These are phyloP conservation scores for Diddensiella transvaalensis DNA, from an alignment of 805 yeast species.

Conservation along the genomic window DNA sequence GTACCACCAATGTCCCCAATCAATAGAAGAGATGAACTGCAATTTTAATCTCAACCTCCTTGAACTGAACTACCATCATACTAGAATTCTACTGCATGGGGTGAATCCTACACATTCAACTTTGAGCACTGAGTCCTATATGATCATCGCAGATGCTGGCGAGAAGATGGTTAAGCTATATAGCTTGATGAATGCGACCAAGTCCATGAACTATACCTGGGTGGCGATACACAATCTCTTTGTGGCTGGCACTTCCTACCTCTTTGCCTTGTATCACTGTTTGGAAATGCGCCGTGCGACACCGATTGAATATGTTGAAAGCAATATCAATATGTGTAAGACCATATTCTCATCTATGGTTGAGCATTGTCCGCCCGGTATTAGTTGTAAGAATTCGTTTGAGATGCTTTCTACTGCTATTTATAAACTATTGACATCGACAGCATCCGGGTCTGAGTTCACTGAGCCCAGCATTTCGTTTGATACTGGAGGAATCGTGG, in stretches of 20 bases:
- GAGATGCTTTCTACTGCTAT: conserved; percentile 71
- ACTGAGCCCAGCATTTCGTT: not conserved
- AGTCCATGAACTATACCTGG: conserved; percentile 81
- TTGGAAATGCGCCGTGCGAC: conserved; percentile 47
- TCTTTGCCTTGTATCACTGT: conserved; percentile 72
- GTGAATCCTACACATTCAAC: conserved; percentile 66
- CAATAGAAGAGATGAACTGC: conserved; percentile 61
- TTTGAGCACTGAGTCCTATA: conserved; percentile 51
- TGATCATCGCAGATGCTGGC: conserved; percentile 58
- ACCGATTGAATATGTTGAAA: conserved; percentile 48
- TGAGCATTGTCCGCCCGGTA: conserved; percentile 77
- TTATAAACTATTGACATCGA: conserved; percentile 40
- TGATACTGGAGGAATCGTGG: not conserved
- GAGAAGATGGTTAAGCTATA: conserved; percentile 64
- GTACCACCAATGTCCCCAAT: conserved; percentile 55
- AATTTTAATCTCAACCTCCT: conserved; percentile 69
- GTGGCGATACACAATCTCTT: conserved; percentile 85
- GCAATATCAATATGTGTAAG: conserved; percentile 39
- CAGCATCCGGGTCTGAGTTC: not conserved
- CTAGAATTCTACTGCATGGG: conserved; percentile 69
- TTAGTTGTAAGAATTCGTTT: conserved; percentile 64
- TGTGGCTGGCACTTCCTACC: conserved; percentile 83
- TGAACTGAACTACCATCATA: conserved; percentile 71
- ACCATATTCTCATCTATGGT: conserved; percentile 56
- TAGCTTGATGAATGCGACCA: conserved; percentile 50